Evolutionary conservation across 331 rosid genomes (phyloP).

Genomic region (Quercus lobata): DNA sequence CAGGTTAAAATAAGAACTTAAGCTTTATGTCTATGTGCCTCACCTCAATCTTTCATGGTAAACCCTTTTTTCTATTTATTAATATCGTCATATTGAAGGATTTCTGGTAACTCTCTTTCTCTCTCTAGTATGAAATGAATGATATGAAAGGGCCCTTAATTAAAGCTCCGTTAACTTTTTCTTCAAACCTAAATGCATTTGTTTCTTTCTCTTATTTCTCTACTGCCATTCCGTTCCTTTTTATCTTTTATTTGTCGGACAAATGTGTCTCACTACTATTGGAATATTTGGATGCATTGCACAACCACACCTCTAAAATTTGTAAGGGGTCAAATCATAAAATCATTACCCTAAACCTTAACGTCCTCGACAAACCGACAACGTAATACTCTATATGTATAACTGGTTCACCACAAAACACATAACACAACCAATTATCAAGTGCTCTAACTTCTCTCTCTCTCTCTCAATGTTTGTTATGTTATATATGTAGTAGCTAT

Average conservation of each 20-base stretch:
- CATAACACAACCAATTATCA: no score
- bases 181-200: not conserved
- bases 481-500: no score
- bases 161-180: not conserved
- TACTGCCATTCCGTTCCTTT: constrained; percentile 10
- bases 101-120: not conserved
- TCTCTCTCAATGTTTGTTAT: no score
- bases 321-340: not conserved
- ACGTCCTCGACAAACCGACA: not conserved
- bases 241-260: not conserved
- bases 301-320: no score
- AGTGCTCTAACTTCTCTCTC: no score
- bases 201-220: not conserved
- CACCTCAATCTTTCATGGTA: no score
- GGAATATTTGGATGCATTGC: not conserved
- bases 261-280: not conserved
- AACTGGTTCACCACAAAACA: no score
- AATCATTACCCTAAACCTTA: not conserved
- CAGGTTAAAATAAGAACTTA: no score
- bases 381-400: not conserved
- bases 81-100: not conserved
- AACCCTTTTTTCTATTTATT: not conserved
- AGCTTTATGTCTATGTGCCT: no score
- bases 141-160: not conserved
- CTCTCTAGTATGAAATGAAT: not conserved